Conservation (phyloP, 108 stramenopile genomes). For the Poteriospumella lacustris region DNA sequence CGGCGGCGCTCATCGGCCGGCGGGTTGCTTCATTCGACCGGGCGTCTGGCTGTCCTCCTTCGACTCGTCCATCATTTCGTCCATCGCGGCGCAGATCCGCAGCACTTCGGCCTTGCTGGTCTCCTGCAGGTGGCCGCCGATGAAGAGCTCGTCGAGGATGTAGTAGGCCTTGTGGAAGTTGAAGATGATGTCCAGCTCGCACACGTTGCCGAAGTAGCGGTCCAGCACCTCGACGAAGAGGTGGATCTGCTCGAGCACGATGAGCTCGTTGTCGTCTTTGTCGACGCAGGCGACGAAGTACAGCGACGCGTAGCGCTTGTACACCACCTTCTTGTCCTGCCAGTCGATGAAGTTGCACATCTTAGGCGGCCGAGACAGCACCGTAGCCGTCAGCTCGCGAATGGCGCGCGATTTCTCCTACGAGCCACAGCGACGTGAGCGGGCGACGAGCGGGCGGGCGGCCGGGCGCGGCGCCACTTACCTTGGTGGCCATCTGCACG, state of each 20-base stretch:
- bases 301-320: conserved; percentile 60
- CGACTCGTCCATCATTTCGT: conserved; percentile 55
- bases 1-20: too few relatives aligned
- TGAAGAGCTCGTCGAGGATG: conserved; percentile 96
- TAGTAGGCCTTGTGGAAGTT: conserved; percentile 91
- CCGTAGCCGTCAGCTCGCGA: conserved; percentile 79
- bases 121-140: conserved; percentile 70
- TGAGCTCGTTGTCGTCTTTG: conserved; percentile 57
- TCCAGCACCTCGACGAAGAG: conserved; percentile 83
- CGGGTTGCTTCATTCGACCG: neutral
- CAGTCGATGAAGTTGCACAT: conserved; percentile 98
- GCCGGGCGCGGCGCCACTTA: neutral
- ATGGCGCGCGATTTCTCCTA: conserved; percentile 81
- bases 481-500: conserved; percentile 45
- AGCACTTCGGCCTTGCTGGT: conserved; percentile 53
- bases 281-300: conserved; percentile 62
- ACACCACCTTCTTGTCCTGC: conserved; percentile 78
- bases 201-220: conserved; percentile 54
- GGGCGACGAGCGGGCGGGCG: neutral
- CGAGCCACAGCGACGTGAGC: neutral
- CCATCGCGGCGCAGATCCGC: conserved; percentile 52
- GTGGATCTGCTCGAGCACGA: conserved; percentile 85
- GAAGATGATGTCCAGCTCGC: conserved; percentile 99
- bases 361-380: conserved; percentile 89
- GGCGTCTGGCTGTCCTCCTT: conserved; percentile 41